Conservation (phyloP, 306 rosid species). For the Cicer yamashitae region DNA sequence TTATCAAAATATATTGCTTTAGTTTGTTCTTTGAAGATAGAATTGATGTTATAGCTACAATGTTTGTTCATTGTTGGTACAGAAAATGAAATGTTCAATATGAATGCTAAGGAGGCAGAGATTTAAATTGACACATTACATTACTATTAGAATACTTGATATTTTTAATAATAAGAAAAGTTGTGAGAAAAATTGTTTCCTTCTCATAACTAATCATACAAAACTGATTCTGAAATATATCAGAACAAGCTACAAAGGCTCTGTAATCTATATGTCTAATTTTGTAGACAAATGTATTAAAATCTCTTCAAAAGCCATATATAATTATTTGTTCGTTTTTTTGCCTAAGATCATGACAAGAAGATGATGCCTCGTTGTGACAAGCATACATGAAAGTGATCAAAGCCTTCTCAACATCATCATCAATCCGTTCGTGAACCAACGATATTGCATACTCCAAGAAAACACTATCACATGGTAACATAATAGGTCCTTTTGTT, state of each 20-base stretch:
- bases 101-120: neutral
- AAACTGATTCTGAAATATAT: conserved; percentile 19
- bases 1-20: no score
- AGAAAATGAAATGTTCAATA: neutral
- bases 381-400: conserved; percentile 41
- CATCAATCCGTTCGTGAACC: conserved; percentile 33
- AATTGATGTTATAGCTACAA: no score
- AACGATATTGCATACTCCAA: conserved; percentile 46
- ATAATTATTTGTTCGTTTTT: conserved; percentile 30
- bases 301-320: conserved; percentile 46
- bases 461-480: conserved; percentile 46
- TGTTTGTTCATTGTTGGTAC: no score
- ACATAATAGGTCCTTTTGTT: conserved; percentile 33
- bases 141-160: neutral
- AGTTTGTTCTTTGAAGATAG: no score
- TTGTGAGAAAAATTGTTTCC: neutral
- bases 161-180: neutral
- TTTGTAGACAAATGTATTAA: neutral
- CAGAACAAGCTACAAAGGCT: neutral
- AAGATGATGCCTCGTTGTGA: conserved; percentile 37
- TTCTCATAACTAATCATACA: conserved; percentile 28
- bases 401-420: conserved; percentile 51
- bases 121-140: neutral
- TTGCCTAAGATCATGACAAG: conserved; percentile 20
- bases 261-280: neutral